Percentiles rank a stretch among this genome's conserved stretches.
phyloP scores from a whole-genome alignment of 331 rosid species.

The Saraca asoca region DNA sequence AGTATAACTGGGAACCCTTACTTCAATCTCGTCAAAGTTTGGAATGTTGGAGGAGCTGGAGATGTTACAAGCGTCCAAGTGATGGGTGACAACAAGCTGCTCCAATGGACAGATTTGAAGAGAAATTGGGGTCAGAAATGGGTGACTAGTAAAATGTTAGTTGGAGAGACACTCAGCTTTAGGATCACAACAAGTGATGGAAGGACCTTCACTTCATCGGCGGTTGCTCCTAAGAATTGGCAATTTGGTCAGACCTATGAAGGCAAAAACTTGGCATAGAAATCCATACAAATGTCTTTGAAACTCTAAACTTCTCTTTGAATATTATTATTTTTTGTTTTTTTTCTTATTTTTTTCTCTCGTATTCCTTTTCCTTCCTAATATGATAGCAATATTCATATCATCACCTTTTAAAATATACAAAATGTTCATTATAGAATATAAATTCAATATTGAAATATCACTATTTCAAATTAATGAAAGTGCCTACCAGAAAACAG shows the following conservation, averaged over 20 bases:
- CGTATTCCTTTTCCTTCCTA: not conserved
- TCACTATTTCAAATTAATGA: no score
- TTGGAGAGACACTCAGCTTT: conserved; percentile 67
- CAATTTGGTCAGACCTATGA: conserved; percentile 71
- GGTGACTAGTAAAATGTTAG: conserved; percentile 55
- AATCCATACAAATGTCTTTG: not conserved
- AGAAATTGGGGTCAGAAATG: conserved; percentile 83
- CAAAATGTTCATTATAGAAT: no score
- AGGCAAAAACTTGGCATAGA: conserved; percentile 60
- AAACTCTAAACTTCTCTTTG: not conserved
- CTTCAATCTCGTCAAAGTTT: conserved; percentile 53
- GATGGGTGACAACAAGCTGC: conserved; percentile 57
- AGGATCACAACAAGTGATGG: conserved; percentile 64
- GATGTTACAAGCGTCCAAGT: conserved; percentile 55
- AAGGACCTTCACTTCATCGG: conserved; percentile 49
- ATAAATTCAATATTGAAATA: no score
- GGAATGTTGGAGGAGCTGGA: conserved; percentile 89
- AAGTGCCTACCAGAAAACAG: no score
- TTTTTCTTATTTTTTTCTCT: not conserved
- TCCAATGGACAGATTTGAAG: conserved; percentile 59
- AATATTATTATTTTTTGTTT: no score
- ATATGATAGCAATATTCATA: no score
- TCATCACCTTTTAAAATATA: no score
- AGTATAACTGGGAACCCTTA: conserved; percentile 79
- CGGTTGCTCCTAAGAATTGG: conserved; percentile 58